Percentiles rank a stretch among this genome's conserved stretches.
Evolutionary conservation across 805 yeast genomes (phyloP).

Genomic region (Ogataea zsoltii): DNA sequence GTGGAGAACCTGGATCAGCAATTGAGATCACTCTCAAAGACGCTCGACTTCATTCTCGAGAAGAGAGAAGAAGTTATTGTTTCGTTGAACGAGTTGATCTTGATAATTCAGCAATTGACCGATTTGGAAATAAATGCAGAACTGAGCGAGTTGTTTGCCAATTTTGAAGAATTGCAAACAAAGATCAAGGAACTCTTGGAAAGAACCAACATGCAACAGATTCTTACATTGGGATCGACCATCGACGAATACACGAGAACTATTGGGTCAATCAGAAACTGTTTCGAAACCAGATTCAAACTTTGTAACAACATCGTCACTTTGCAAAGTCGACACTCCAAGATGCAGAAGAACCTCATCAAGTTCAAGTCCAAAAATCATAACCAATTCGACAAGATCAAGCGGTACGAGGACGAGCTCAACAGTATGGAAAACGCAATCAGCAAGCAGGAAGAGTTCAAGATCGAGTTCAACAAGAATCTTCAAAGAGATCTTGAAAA

Average conservation of each 20-base stretch:
- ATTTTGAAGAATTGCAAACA: slow-evolving; percentile 71
- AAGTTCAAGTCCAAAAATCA: slow-evolving; percentile 46
- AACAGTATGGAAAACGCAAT: slow-evolving; percentile 54
- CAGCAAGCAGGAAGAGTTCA: slow-evolving; percentile 53
- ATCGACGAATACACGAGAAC: slow-evolving; percentile 84
- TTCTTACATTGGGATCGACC: slow-evolving; percentile 81
- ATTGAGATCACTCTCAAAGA: slow-evolving; percentile 64
- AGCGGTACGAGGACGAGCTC: slow-evolving; percentile 58
- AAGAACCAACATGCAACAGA: slow-evolving; percentile 80
- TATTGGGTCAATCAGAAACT: slow-evolving; percentile 70
- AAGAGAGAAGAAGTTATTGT: slow-evolving; percentile 75
- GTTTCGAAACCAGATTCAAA: slow-evolving; percentile 73
- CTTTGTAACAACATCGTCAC: slow-evolving; percentile 46
- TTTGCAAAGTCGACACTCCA: slow-evolving; percentile 43
- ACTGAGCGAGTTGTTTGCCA: slow-evolving; percentile 61
- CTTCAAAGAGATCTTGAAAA: slow-evolving; percentile 66
- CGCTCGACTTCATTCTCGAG: slow-evolving; percentile 69
- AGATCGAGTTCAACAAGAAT: slow-evolving; percentile 60
- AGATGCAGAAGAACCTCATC: slow-evolving; percentile 46
- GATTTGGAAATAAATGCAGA: slow-evolving; percentile 72
- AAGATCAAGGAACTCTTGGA: slow-evolving; percentile 73
- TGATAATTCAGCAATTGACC: slow-evolving; percentile 57
- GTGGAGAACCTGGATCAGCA: slow-evolving; percentile 74
- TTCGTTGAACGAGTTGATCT: slow-evolving; percentile 65
- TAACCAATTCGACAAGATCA: slow-evolving; percentile 62